Evolutionary conservation across 768 basidiomycete genomes (phyloP).

Genomic region (Lentinula aciculospora): DNA sequence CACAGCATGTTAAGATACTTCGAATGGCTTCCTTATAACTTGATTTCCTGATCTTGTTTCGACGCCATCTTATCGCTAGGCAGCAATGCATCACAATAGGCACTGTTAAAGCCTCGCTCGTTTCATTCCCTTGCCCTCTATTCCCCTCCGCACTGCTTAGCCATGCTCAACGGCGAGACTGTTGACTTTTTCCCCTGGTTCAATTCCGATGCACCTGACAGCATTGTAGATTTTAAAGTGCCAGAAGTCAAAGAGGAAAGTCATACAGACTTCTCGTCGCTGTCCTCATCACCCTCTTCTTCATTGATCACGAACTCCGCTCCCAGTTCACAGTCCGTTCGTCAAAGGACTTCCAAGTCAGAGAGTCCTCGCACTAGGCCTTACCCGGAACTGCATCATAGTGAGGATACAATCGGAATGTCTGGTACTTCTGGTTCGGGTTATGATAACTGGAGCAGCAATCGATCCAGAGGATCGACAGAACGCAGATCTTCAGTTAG

Average conservation of each 20-base stretch:
- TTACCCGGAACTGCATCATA: slow-evolving; percentile 26
- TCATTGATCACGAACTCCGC: slow-evolving; percentile 17
- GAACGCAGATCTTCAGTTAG: slow-evolving; percentile 35
- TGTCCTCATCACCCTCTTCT: slow-evolving; percentile 28
- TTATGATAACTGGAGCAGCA: slow-evolving; percentile 7
- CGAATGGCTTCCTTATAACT: slow-evolving; percentile 16
- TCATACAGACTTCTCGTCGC: slow-evolving; percentile 25
- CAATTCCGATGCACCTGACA: slow-evolving; percentile 17
- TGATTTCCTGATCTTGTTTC: slow-evolving; percentile 13
- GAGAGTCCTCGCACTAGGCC: slow-evolving; percentile 31
- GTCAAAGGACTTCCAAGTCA: slow-evolving; percentile 25
- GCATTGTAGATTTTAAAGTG: slow-evolving; percentile 37
- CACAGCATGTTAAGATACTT: slow-evolving; percentile 29
- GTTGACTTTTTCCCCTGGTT: slow-evolving; percentile 29
- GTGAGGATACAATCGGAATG: slow-evolving; percentile 29
- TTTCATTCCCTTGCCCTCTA: slow-evolving; percentile 18
- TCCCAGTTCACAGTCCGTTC: slow-evolving; percentile 21
- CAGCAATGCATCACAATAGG: slow-evolving; percentile 14
- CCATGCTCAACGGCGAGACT: slow-evolving; percentile 25
- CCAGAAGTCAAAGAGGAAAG: slow-evolving; percentile 22
- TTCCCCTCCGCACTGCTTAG: slow-evolving; percentile 36
- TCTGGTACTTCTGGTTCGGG: slow-evolving; percentile 21
- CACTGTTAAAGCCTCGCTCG: slow-evolving; percentile 17
- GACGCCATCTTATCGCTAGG: slow-evolving; percentile 22
- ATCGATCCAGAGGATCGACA: slow-evolving; percentile 11